These are phyloP conservation scores for Hypsizygus marmoreus DNA, from an alignment of 768 basidiomycete species.

Conservation along the genomic window DNA sequence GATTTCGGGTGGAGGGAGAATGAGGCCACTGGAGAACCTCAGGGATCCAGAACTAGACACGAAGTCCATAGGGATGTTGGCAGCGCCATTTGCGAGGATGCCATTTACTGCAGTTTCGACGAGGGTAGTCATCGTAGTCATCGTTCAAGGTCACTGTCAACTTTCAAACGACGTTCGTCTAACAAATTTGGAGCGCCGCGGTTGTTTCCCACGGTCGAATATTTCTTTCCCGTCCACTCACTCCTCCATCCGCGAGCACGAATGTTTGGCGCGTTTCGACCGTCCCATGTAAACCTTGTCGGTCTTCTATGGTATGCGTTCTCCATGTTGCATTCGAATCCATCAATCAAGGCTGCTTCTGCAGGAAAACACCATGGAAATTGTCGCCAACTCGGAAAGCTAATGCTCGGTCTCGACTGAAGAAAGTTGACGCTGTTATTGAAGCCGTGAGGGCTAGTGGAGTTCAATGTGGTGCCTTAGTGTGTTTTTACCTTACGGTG, in stretches of 20 bases:
- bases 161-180: too few species aligned
- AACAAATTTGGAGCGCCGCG: too few species aligned
- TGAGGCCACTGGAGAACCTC: slow-evolving; percentile 82
- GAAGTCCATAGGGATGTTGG: slow-evolving; percentile 42
- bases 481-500: slow-evolving; percentile 38
- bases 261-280: slow-evolving; percentile 90
- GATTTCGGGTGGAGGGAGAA: slow-evolving; percentile 95
- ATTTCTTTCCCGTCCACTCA: slow-evolving; percentile 16
- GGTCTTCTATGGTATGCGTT: slow-evolving; percentile 82
- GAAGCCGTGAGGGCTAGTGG: slow-evolving; percentile 85
- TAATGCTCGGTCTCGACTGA: slow-evolving; percentile 84
- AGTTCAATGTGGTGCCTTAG: slow-evolving; percentile 73
- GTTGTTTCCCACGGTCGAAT: slow-evolving; percentile 37
- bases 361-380: slow-evolving; percentile 94
- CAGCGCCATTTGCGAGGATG: slow-evolving; percentile 38
- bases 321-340: neutral
- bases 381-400: slow-evolving; percentile 91
- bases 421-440: slow-evolving; percentile 92
- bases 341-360: slow-evolving; percentile 7
- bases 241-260: slow-evolving; percentile 14
- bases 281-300: slow-evolving; percentile 60
- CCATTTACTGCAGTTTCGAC: slow-evolving; percentile 43
- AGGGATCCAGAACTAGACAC: slow-evolving; percentile 29
- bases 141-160: too few species aligned
- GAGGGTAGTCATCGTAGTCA: slow-evolving; percentile 54